Conservation (phyloP, 768 basidiomycete species). For the Pilatotrama ljubarskyi region DNA sequence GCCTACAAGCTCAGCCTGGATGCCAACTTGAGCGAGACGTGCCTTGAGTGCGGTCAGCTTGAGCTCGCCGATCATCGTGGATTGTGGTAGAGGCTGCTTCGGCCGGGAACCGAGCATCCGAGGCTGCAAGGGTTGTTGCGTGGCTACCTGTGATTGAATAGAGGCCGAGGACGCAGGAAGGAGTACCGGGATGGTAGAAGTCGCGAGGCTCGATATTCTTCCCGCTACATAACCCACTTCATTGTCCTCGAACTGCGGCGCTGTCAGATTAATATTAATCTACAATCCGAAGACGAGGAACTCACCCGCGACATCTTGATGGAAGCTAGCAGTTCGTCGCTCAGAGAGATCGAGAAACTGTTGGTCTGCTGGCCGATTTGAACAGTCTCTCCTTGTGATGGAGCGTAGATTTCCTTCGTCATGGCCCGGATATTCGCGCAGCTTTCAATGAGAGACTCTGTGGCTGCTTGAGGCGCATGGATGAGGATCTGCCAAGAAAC, state of each 20-base stretch:
- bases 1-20: slow-evolving; percentile 93
- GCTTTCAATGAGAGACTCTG: slow-evolving; percentile 73
- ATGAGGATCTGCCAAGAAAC: slow-evolving; percentile 74
- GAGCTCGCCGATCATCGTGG: slow-evolving; percentile 97
- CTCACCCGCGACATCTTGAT: slow-evolving; percentile 86
- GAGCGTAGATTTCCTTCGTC: slow-evolving; percentile 91
- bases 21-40: slow-evolving; percentile 69
- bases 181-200: slow-evolving; percentile 85
- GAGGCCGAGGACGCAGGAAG: slow-evolving; percentile 53
- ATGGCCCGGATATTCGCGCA: slow-evolving; percentile 83
- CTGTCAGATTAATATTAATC: background rate
- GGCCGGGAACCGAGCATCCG: slow-evolving; percentile 67
- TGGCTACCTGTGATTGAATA: background rate
- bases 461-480: slow-evolving; percentile 67
- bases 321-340: slow-evolving; percentile 79
- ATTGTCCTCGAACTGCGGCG: slow-evolving; percentile 88
- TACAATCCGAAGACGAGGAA: slow-evolving; percentile 10
- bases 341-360: slow-evolving; percentile 91
- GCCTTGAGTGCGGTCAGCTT: slow-evolving; percentile 87
- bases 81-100: slow-evolving; percentile 69
- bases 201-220: slow-evolving; percentile 80
- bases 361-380: slow-evolving; percentile 96
- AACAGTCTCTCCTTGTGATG: slow-evolving; percentile 69
- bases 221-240: slow-evolving; percentile 94
- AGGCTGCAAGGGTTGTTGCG: slow-evolving; percentile 29